Evolutionary conservation across 1,284 basidiomycete species (phyloP), one percentile per base, ranked within the genome.

Genomic region (Microbotryum lychnidis-dioicae): DNA sequence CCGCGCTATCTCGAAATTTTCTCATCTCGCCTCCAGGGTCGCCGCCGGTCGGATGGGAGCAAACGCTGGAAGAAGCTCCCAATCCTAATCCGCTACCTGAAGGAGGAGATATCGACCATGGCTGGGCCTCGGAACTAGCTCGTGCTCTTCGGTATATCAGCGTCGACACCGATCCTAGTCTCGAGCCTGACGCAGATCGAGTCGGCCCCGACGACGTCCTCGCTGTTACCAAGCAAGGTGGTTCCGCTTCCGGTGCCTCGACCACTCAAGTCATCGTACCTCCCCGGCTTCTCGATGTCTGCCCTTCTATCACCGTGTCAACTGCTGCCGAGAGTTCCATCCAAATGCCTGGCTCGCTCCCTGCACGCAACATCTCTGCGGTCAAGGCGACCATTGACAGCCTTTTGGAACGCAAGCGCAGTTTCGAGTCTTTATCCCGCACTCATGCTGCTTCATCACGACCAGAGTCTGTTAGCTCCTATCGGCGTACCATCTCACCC

Each of bases 1-100:
- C 94, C 0, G 78, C 81, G 0, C 73, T 85, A 46, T 87, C 91
- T 70, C 90, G 90, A 77, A 97, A 98, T 77, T 97, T 97, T 77
- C 81, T 98, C 57, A 94, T 98, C 69, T 97, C 92, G 0, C 94
- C 94, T 1, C 96, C 96, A 1, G 96, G 94, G n/a, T 93, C 90
- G 0, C 94, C 96, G 0, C 94, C 94, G 0, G 86, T 96, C 2
- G 94, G 94, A 1, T 99, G 94, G 94, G 91, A 96, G 73, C 91
- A 84, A 33, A 83, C 92, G 63, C 78, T 79, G 50, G 96, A 99
- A 77, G 92, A 94, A 23, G 90, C 91, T 7, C 94, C 96, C 0
- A 98, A 99, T 73, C 75, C 79, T 7, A 78, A 83, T 6, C 87
- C 93, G 6, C 82, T 97, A 21, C 92, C 94, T 0, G 69, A 74